phyloP scores from a whole-genome alignment of 2,329 filamentous ascomycete species.

The Bipolaris cookei region DNA sequence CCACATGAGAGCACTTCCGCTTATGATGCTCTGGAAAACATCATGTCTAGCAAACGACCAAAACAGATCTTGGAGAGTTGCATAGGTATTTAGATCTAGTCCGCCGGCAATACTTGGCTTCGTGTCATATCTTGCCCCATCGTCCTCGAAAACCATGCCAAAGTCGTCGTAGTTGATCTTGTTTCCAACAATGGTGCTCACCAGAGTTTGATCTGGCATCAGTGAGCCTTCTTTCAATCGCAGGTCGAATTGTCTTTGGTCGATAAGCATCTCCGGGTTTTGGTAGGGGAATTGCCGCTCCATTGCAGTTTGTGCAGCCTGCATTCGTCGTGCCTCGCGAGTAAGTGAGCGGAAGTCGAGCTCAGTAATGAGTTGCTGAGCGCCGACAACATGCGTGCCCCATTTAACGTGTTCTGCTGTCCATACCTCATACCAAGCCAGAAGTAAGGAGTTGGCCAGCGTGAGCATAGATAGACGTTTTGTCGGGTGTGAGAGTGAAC shows the following conservation, averaged over 20 bases:
- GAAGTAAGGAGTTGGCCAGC: constrained; percentile 82
- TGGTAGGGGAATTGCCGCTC: constrained; percentile 45
- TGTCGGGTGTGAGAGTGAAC: constrained; percentile 73
- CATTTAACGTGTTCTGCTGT: constrained; percentile 93
- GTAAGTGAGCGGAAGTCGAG: constrained; percentile 79
- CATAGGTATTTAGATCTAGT: constrained; percentile 76
- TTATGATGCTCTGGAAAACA: constrained; percentile 86
- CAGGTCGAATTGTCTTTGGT: constrained; percentile 35
- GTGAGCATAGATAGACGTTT: constrained; percentile 79
- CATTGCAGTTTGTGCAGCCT: constrained; percentile 55
- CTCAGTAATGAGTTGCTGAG: constrained; percentile 80
- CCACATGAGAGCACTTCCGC: constrained; percentile 84
- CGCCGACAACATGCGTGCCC: constrained; percentile 89
- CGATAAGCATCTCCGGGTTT: constrained; percentile 41
- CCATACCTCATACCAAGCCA: constrained; percentile 95
- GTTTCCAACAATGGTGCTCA: constrained; percentile 65
- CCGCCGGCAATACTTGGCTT: constrained; percentile 41
- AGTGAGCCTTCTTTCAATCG: constrained; percentile 56
- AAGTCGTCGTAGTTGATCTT: constrained; percentile 64
- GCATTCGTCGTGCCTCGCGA: constrained; percentile 70
- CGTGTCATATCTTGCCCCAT: constrained; percentile 37
- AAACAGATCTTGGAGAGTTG: constrained; percentile 82
- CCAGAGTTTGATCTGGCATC: constrained; percentile 56
- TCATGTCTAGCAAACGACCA: constrained; percentile 99
- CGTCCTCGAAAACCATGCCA: constrained; percentile 56